A percentile compares a stretch with the other conserved stretches of the same genome.
Evolutionary conservation across 2,329 filamentous ascomycete species (phyloP).

Genomic region (Pseudocercospora pini-densiflorae): DNA sequence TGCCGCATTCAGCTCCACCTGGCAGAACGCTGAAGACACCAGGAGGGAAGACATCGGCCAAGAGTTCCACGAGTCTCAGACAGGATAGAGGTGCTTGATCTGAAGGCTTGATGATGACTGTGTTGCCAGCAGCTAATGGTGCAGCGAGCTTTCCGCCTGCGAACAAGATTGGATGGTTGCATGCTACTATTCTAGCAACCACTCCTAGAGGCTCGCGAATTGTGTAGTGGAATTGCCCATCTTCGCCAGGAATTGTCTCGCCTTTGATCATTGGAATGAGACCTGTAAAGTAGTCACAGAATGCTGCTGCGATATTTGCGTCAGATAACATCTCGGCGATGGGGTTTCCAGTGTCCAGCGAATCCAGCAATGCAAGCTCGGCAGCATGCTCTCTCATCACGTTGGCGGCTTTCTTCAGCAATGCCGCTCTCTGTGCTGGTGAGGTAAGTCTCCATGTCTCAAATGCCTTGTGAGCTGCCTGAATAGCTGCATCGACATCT

Average conservation of each 20-base stretch:
- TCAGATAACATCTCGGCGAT: constrained; percentile 34
- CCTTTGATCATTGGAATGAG: constrained; percentile 35
- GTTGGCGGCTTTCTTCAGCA: constrained; percentile 53
- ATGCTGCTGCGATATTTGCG: constrained; percentile 28
- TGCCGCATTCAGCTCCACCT: constrained; percentile 37
- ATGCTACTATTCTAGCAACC: constrained; percentile 61
- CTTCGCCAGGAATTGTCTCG: constrained; percentile 31
- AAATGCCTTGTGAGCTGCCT: constrained; percentile 33
- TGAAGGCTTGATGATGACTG: constrained; percentile 44
- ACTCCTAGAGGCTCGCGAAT: constrained; percentile 61
- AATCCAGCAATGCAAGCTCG: constrained; percentile 28
- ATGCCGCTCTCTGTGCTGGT: constrained; percentile 21
- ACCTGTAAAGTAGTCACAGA: constrained; percentile 35
- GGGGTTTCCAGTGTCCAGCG: constrained; percentile 33
- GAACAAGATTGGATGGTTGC: constrained; percentile 64
- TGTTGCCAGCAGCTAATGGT: constrained; percentile 42
- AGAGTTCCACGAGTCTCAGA: constrained; percentile 29
- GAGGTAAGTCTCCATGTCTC: constrained; percentile 22
- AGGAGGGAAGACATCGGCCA: constrained; percentile 30
- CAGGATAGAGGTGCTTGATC: constrained; percentile 33
- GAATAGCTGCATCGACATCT: constrained; percentile 32
- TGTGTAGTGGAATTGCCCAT: constrained; percentile 34
- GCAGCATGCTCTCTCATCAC: constrained; percentile 22
- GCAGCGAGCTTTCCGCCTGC: constrained; percentile 54
- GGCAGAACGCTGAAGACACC: constrained; percentile 30